Evolutionary conservation across 2,329 filamentous ascomycete species (phyloP).

Genomic region (Penicillium sclerotigenum): DNA sequence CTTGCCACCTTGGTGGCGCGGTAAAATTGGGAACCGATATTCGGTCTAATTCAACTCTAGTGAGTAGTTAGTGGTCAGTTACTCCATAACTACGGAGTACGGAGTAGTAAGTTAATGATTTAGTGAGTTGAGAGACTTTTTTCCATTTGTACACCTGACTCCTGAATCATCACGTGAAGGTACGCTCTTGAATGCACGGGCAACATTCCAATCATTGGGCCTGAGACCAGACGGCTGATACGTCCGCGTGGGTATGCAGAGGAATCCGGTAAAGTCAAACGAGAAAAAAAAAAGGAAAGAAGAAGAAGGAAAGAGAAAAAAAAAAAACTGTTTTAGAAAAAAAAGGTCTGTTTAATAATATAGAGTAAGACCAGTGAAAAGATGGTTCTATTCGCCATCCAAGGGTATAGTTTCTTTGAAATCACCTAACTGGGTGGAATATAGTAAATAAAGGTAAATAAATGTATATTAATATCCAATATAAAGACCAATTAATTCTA

Average conservation of each 20-base stretch:
- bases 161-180: background rate
- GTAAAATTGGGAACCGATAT: background rate
- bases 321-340: background rate
- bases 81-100: background rate
- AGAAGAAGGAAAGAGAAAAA: background rate
- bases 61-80: background rate
- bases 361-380: background rate
- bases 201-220: background rate
- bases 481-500: background rate
- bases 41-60: background rate
- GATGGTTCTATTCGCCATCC: background rate
- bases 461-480: background rate
- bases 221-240: background rate
- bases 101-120: background rate
- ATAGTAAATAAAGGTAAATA: background rate
- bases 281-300: background rate
- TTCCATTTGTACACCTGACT: background rate
- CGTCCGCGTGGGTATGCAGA: slow-evolving; percentile 1
- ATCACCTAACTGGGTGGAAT: background rate
- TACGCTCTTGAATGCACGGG: background rate
- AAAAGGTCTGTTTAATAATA: background rate
- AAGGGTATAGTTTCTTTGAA: background rate
- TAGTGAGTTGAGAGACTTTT: background rate
- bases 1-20: slow-evolving; percentile 8
- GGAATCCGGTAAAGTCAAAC: background rate